Evolutionary conservation across 1,284 basidiomycete species (phyloP).

Genomic region (Ustilago xerochloae): DNA sequence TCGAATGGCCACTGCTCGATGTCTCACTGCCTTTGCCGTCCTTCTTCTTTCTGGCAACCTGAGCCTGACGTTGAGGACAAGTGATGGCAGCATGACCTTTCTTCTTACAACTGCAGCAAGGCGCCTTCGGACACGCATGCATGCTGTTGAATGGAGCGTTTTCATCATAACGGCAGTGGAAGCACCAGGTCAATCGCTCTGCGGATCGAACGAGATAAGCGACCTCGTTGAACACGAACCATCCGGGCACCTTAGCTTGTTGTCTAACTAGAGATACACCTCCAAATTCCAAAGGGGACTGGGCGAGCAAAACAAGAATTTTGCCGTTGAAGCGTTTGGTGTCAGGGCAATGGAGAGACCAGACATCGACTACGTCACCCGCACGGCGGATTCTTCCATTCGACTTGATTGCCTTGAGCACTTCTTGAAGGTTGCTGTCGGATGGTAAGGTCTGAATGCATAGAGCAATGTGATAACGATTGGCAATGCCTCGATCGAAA

Average conservation of each 20-base stretch:
- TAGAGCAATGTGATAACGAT: conserved; percentile 15
- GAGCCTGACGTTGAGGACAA: conserved; percentile 15
- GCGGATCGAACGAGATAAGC: conserved; percentile 34
- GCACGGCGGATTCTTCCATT: conserved; percentile 8
- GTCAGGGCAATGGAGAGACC: conserved; percentile 12
- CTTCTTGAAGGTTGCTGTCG: neutral
- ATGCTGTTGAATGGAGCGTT: conserved; percentile 22
- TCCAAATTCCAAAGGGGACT: conserved; percentile 9
- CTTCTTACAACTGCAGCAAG: conserved; percentile 22
- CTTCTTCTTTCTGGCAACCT: conserved; percentile 22
- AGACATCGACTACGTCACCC: conserved; percentile 25
- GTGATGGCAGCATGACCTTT: conserved; percentile 12
- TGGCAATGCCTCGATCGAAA: conserved; percentile 12
- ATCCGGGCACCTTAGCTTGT: conserved; percentile 26
- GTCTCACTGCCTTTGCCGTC: neutral
- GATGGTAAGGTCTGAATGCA: conserved; percentile 37
- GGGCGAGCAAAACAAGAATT: conserved; percentile 32
- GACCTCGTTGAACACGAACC: conserved; percentile 14
- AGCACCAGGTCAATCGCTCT: conserved; percentile 32
- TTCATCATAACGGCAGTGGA: conserved; percentile 29
- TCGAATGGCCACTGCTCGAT: conserved; percentile 4
- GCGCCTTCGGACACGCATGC: conserved; percentile 9
- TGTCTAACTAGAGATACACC: conserved; percentile 11
- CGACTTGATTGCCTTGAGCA: neutral
- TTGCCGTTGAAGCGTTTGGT: conserved; percentile 19